These are phyloP conservation scores for Ophiostoma sp. DNA, from an alignment of 2,329 filamentous ascomycete species.

Conservation along the genomic window DNA sequence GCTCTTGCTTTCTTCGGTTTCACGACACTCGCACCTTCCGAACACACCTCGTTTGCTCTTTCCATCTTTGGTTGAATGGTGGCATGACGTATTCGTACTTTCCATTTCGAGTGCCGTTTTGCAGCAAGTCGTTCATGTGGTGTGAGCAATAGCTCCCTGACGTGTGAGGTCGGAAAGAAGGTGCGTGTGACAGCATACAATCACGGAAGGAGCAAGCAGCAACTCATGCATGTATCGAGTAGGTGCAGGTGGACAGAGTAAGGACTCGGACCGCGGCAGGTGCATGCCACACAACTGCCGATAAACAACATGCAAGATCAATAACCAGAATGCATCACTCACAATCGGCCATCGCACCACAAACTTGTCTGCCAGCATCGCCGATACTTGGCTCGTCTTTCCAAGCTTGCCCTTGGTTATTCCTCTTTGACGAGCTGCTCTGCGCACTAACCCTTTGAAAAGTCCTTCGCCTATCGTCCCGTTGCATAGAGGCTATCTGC, in stretches of 20 bases:
- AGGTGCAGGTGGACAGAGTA: not conserved
- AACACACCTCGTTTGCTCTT: conserved; percentile 1
- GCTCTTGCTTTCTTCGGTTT: too few species aligned
- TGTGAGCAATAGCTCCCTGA: not conserved
- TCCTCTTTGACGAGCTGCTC: too few species aligned
- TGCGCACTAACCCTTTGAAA: too few species aligned
- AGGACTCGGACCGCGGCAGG: not conserved
- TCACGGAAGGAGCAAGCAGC: not conserved
- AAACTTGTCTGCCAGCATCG: too few species aligned
- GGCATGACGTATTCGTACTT: not conserved
- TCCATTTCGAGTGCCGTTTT: not conserved
- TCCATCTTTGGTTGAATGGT: not conserved
- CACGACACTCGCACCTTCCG: not conserved
- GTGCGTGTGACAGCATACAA: not conserved
- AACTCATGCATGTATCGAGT: not conserved
- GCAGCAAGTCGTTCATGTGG: not conserved
- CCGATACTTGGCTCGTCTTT: too few species aligned
- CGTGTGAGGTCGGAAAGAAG: not conserved
- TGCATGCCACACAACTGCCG: not conserved
- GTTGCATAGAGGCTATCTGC: too few species aligned
- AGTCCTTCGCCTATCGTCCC: too few species aligned
- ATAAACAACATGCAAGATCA: not conserved
- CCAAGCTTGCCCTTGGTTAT: too few species aligned
- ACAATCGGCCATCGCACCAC: not conserved
- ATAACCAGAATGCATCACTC: not conserved